Evolutionary conservation across 352 stramenopile genomes (phyloP).

Genomic region (Phytopythium boreale): DNA sequence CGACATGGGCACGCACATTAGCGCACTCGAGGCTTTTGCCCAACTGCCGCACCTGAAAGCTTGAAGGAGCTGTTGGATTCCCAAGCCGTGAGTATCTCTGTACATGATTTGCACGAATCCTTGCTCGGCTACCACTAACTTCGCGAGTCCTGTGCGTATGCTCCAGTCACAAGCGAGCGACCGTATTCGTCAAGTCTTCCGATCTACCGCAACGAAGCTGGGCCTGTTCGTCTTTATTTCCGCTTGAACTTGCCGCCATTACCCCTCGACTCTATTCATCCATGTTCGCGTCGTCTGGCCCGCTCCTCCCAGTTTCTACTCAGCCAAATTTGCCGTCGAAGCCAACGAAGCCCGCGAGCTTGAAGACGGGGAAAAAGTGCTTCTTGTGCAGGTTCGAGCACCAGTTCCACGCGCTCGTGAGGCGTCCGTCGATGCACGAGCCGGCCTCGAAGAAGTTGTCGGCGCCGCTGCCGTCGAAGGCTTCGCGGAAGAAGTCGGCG

Average conservation of each 20-base stretch:
- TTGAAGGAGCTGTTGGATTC: constrained; percentile 10
- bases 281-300: background rate
- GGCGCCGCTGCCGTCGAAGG: constrained; percentile 94
- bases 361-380: constrained; percentile 95
- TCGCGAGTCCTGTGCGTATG: background rate
- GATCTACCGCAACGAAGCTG: background rate
- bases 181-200: too few relatives aligned
- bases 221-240: background rate
- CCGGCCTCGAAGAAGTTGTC: constrained; percentile 96
- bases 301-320: background rate
- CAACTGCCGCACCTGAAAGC: constrained; percentile 50
- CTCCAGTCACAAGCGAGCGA: too few relatives aligned
- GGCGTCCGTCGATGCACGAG: constrained; percentile 94
- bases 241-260: background rate
- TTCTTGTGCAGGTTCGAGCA: constrained; percentile 94
- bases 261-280: background rate
- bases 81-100: too few relatives aligned
- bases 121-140: too few relatives aligned
- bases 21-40: constrained; percentile 49
- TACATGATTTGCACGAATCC: too few relatives aligned
- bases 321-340: constrained; percentile 96
- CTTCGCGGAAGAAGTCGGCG: constrained; percentile 95
- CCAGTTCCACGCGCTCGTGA: constrained; percentile 98
- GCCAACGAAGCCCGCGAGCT: constrained; percentile 94
- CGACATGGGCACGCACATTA: constrained; percentile 68